Percentiles rank a stretch among this genome's conserved stretches.
These are phyloP conservation scores for Colletotrichum sp. DNA, from an alignment of 2,329 filamentous ascomycete genomes.

Conservation along the genomic window DNA sequence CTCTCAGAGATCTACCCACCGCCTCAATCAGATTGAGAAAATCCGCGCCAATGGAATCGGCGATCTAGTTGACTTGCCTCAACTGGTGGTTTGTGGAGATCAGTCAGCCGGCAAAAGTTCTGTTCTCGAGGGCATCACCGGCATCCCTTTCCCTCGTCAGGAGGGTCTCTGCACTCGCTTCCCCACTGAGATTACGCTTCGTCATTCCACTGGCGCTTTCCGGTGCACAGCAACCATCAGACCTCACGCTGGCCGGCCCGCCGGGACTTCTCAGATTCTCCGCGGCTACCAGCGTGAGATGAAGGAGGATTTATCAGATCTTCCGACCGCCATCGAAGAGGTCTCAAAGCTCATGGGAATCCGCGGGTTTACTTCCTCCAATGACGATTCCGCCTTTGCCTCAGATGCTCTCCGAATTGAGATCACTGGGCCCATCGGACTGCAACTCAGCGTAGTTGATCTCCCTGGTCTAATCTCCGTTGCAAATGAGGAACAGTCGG, in stretches of 20 bases:
- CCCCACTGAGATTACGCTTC: constrained; percentile 58
- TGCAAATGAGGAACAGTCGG: constrained; percentile 37
- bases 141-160: constrained; percentile 58
- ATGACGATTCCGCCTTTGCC: constrained; percentile 1
- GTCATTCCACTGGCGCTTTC: constrained; percentile 26
- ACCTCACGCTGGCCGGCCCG: background rate
- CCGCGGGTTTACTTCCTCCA: constrained; percentile 11
- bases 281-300: constrained; percentile 3
- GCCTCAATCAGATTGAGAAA: constrained; percentile 40
- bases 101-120: constrained; percentile 63
- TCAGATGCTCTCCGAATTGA: constrained; percentile 30
- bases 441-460: constrained; percentile 52
- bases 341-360: constrained; percentile 15
- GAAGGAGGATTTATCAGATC: constrained; percentile 6
- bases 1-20: constrained; percentile 13
- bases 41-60: constrained; percentile 39
- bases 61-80: constrained; percentile 43
- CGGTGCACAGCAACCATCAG: constrained; percentile 2
- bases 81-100: constrained; percentile 61
- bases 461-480: constrained; percentile 49
- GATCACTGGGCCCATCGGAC: constrained; percentile 23
- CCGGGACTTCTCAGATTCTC: background rate
- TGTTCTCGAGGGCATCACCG: constrained; percentile 61
- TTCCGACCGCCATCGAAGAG: constrained; percentile 5
- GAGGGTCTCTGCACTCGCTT: constrained; percentile 60